phyloP scores from a whole-genome alignment of 805 yeast species.

The Blastobotrys muscicola region DNA sequence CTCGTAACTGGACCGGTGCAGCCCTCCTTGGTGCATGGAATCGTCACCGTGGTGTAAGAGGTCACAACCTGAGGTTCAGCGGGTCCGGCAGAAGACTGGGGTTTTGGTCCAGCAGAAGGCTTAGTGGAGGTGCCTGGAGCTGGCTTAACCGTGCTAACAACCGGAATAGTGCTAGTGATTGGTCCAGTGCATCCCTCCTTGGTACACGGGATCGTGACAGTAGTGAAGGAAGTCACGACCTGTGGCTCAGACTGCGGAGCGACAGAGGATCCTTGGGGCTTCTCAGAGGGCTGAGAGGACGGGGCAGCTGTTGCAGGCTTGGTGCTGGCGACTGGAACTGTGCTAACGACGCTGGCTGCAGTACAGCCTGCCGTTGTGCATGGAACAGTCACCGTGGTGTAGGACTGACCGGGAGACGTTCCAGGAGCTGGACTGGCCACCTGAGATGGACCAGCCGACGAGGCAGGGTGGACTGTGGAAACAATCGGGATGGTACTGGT shows the following conservation, averaged over 20 bases:
- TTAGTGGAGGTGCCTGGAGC: neutral
- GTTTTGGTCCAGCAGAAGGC: neutral
- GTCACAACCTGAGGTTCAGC: neutral
- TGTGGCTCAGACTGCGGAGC: neutral
- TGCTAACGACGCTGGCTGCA: neutral
- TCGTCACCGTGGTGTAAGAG: constrained; percentile 6
- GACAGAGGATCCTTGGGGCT: no score
- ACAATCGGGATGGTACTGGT: neutral
- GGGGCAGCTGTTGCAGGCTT: neutral
- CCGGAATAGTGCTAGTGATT: neutral
- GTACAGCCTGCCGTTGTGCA: neutral
- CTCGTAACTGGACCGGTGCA: neutral
- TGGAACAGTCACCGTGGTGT: constrained; percentile 1
- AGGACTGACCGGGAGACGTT: no score
- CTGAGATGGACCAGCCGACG: neutral
- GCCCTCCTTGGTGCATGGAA: constrained; percentile 5
- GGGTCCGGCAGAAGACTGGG: neutral
- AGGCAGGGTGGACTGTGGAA: neutral
- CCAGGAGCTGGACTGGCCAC: neutral
- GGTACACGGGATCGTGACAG: constrained; percentile 8
- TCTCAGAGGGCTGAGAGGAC: neutral
- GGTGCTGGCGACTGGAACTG: neutral
- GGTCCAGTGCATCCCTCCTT: neutral
- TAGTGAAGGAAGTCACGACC: constrained; percentile 1
- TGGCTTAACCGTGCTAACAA: neutral